Conservation (phyloP, 1,139 yeast species). For the Lipomyces yarrowii region DNA sequence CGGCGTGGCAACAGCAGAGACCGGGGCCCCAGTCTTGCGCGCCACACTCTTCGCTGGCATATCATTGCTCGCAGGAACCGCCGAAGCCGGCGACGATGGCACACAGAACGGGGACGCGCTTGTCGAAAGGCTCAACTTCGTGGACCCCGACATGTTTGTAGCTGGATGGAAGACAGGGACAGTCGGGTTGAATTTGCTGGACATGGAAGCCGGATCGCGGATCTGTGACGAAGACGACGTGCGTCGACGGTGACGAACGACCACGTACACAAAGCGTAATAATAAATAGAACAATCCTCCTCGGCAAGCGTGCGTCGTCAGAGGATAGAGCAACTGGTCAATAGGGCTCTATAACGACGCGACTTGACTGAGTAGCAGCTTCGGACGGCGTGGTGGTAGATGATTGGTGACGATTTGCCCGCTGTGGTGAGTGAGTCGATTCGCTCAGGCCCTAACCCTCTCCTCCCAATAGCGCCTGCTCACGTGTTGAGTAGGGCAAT, state of each 20-base stretch:
- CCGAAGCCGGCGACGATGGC: conserved; percentile 10
- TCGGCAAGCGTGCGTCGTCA: conserved; percentile 7
- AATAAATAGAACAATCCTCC: neutral
- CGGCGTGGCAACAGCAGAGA: conserved; percentile 16
- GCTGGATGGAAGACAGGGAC: conserved; percentile 24
- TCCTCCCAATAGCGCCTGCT: neutral
- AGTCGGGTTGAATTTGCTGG: conserved; percentile 25
- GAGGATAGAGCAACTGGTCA: conserved; percentile 1
- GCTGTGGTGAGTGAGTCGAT: neutral
- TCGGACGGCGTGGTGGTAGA: neutral
- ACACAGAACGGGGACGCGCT: conserved; percentile 11
- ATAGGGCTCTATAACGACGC: neutral
- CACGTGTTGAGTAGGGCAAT: too few species aligned
- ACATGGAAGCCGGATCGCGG: conserved; percentile 11
- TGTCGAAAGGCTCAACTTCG: conserved; percentile 6
- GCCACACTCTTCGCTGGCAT: neutral
- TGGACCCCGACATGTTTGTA: conserved; percentile 4
- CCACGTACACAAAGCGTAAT: neutral
- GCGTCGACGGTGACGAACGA: neutral
- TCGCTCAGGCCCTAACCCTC: neutral
- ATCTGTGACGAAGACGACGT: neutral
- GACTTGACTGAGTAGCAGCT: neutral
- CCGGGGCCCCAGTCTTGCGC: neutral
- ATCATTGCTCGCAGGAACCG: conserved; percentile 1
- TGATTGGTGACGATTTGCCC: neutral